Evolutionary conservation across 805 yeast genomes (phyloP).

Genomic region (Priceomyces melissophilus): DNA sequence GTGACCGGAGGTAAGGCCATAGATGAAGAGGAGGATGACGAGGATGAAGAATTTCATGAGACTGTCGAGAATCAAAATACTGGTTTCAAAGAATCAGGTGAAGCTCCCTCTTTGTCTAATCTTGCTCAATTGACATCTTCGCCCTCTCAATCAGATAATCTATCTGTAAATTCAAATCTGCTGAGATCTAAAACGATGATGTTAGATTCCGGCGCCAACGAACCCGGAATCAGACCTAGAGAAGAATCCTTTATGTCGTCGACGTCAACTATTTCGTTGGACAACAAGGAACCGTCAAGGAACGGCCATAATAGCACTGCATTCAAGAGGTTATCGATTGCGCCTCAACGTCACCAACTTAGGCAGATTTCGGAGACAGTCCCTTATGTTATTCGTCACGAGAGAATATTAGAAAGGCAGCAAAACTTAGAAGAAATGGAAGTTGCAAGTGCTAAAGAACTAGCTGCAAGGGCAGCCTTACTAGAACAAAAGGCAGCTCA

Average conservation of each 20-base stretch:
- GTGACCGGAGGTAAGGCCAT: slow-evolving; percentile 42
- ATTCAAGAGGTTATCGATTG: slow-evolving; percentile 43
- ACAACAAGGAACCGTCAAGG: slow-evolving; percentile 13
- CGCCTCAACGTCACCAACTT: slow-evolving; percentile 57
- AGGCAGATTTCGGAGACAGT: slow-evolving; percentile 80
- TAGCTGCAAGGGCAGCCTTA: slow-evolving; percentile 70
- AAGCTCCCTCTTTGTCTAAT: slow-evolving; percentile 58
- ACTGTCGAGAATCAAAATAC: slow-evolving; percentile 17
- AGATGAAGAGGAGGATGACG: slow-evolving; percentile 17
- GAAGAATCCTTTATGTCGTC: slow-evolving; percentile 28
- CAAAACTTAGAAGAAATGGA: slow-evolving; percentile 77
- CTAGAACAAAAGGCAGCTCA: slow-evolving; percentile 73
- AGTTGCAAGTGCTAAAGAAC: slow-evolving; percentile 70
- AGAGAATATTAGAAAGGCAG: slow-evolving; percentile 68
- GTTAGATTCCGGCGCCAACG: slow-evolving; percentile 24
- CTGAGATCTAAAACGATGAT: slow-evolving; percentile 33
- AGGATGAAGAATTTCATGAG: slow-evolving; percentile 27
- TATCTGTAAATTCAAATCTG: slow-evolving; percentile 19
- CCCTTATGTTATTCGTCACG: slow-evolving; percentile 80
- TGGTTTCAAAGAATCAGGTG: slow-evolving; percentile 6
- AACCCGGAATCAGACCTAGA: slow-evolving; percentile 20
- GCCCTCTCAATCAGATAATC: slow-evolving; percentile 14
- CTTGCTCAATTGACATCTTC: slow-evolving; percentile 49
- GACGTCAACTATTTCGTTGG: slow-evolving; percentile 28
- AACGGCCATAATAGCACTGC: slow-evolving; percentile 23